phyloP scores from a whole-genome alignment of 176 grass and related monocot genomes.

The Ensete glaucum region DNA sequence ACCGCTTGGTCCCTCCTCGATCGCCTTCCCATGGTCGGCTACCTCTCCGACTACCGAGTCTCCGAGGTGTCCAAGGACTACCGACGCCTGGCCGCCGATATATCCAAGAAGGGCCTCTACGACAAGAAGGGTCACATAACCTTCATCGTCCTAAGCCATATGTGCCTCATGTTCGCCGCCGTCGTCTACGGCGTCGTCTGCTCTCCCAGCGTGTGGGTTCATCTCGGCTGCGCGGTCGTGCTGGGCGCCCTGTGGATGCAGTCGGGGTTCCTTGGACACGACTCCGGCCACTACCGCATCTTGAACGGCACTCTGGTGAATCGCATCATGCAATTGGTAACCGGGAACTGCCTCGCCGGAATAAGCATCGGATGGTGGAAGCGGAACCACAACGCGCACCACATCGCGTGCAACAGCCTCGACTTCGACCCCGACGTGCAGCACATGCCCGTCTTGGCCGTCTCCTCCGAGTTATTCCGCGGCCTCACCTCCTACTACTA shows the following conservation, averaged over 20 bases:
- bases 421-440: conserved; percentile 17
- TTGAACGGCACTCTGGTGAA: background rate
- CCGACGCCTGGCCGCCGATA: conserved; percentile 26
- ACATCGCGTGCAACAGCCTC: conserved; percentile 22
- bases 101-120: conserved; percentile 24
- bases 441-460: conserved; percentile 15
- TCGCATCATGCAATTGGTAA: background rate
- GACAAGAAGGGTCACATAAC: conserved; percentile 23
- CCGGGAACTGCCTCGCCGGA: conserved; percentile 14
- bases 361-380: conserved; percentile 18
- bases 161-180: conserved; percentile 1
- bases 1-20: conserved; percentile 18
- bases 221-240: conserved; percentile 12
- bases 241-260: conserved; percentile 27
- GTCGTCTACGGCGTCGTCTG: conserved; percentile 23
- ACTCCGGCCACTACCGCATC: conserved; percentile 15
- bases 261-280: conserved; percentile 22
- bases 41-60: conserved; percentile 29
- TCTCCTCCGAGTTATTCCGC: conserved; percentile 38
- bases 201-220: background rate
- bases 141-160: background rate
- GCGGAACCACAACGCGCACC: conserved; percentile 19
- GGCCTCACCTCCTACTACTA: conserved; percentile 61
- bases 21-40: conserved; percentile 12
- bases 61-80: conserved; percentile 37